Base-by-base conservation (phyloP, 257 asterid genomes). In the Penstemon barbatus region DNA sequence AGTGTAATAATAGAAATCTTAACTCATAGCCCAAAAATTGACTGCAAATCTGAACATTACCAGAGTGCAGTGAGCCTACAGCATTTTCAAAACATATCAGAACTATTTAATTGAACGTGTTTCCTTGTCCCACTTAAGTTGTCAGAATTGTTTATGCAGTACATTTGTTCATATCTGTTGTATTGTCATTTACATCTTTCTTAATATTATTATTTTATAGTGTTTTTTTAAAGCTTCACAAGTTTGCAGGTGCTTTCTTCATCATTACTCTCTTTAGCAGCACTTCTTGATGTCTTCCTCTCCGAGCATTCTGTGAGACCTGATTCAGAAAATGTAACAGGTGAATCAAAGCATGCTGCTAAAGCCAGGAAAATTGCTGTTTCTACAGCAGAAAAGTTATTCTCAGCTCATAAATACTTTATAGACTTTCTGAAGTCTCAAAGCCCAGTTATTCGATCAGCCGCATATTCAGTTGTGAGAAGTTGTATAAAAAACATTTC, bases 251-350 rank as follows among this genome's bases (percentile, higher is more conserved):
- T 89, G 72, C 67, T 84, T 63, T 87, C 94, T 51, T 87, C 99
- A 66, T 91, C 99, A 67, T 78, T 94, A 75, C 83, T 94, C 75
- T 95, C 99, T 39, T 70, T 91, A 75, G 91, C 97, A 57, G 87
- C 99, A 68, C 86, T 94, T 78, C 86, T 87, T 75, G 99, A 94
- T 79, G 77, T 91, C 65, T 78, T 87, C 73, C 65, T 87, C 71
- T 69, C 84, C 58, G 55, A 75, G 65, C 80, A 78, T 70, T 73
- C 81, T 68, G 92, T 78, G 74, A 77, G 79, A 65, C 71, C 88
- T 67, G 83, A 79, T 75, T 86, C 81, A 59, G 96, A 82, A 73
- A 83, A 75, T 69, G 59, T 70, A 72, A 69, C 66, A 61, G 80
- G 82, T 61, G 97, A 84, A 80, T 79, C 91, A 57, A 91, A 83